Conservation (phyloP, 345 rosid genomes). For the Pugionium dolabratum region DNA sequence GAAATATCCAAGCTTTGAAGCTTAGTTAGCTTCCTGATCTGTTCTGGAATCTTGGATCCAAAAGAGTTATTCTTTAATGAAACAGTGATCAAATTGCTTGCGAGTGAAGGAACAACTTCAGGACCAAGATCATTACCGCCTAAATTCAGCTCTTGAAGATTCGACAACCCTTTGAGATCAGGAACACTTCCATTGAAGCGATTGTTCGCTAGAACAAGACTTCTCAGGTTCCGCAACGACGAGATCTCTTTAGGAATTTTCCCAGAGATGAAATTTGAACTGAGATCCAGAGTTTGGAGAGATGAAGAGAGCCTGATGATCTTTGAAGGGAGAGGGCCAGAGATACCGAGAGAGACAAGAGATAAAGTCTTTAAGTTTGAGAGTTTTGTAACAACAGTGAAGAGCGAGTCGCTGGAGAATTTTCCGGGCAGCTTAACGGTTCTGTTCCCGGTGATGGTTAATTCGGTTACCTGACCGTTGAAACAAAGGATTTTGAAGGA, state of each 20-base stretch:
- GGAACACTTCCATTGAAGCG: conserved; percentile 67
- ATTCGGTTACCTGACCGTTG: conserved; percentile 56
- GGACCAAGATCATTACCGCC: conserved; percentile 66
- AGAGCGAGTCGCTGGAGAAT: conserved; percentile 71
- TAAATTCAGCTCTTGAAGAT: conserved; percentile 62
- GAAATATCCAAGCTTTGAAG: conserved; percentile 68
- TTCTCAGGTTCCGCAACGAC: conserved; percentile 51
- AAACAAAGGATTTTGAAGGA: conserved; percentile 64
- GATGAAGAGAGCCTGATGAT: conserved; percentile 56
- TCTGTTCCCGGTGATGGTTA: conserved; percentile 69
- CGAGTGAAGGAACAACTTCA: conserved; percentile 55
- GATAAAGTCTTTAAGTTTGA: conserved; percentile 60
- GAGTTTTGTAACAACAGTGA: conserved; percentile 72
- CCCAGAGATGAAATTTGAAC: conserved; percentile 76
- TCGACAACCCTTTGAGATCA: conserved; percentile 52
- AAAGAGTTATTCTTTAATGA: conserved; percentile 63
- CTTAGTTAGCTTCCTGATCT: conserved; percentile 45
- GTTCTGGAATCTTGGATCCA: conserved; percentile 63
- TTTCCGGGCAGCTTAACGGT: conserved; percentile 48
- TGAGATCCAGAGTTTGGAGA: conserved; percentile 63
- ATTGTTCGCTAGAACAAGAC: conserved; percentile 66
- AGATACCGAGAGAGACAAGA: conserved; percentile 73
- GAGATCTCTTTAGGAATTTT: conserved; percentile 55
- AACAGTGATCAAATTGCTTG: conserved; percentile 50
- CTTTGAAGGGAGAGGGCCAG: conserved; percentile 77